Conservation (phyloP, 495 filamentous ascomycete species). For the Penicillium longicatenatum region DNA sequence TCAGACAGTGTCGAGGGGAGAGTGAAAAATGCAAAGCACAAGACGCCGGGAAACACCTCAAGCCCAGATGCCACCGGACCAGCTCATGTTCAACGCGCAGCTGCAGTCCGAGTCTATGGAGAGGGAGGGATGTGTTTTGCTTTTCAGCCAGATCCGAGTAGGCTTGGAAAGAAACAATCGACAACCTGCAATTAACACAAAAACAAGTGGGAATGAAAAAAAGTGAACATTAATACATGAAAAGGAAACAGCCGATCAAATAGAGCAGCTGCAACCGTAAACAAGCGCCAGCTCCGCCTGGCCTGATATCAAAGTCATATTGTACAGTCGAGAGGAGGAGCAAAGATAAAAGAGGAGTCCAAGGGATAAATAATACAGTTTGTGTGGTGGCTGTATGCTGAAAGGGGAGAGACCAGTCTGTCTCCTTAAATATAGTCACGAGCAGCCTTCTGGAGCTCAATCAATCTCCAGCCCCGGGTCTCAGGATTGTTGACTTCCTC, state of each 20-base stretch:
- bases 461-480: slow-evolving; percentile 92
- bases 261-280: slow-evolving; percentile 34
- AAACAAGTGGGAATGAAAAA: slow-evolving; percentile 18
- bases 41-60: slow-evolving; percentile 36
- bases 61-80: slow-evolving; percentile 30
- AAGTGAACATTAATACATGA: slow-evolving; percentile 36
- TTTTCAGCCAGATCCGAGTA: slow-evolving; percentile 1
- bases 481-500: slow-evolving; percentile 97
- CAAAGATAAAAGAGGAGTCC: slow-evolving; percentile 9
- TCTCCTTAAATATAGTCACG: slow-evolving; percentile 81
- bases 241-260: slow-evolving; percentile 27
- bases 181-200: slow-evolving; percentile 14
- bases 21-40: slow-evolving; percentile 36
- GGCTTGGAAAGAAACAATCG: slow-evolving; percentile 8
- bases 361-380: slow-evolving; percentile 4
- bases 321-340: slow-evolving; percentile 38
- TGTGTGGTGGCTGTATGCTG: slow-evolving; percentile 6
- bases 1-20: slow-evolving; percentile 36
- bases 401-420: slow-evolving; percentile 4
- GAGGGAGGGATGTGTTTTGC: slow-evolving; percentile 8
- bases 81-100: slow-evolving; percentile 23
- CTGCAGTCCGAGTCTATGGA: slow-evolving; percentile 27
- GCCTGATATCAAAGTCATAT: slow-evolving; percentile 44
- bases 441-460: slow-evolving; percentile 97
- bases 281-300: slow-evolving; percentile 41